Conservation (phyloP, 805 yeast genomes). For the Schwanniomyces pseudopolymorphus region DNA sequence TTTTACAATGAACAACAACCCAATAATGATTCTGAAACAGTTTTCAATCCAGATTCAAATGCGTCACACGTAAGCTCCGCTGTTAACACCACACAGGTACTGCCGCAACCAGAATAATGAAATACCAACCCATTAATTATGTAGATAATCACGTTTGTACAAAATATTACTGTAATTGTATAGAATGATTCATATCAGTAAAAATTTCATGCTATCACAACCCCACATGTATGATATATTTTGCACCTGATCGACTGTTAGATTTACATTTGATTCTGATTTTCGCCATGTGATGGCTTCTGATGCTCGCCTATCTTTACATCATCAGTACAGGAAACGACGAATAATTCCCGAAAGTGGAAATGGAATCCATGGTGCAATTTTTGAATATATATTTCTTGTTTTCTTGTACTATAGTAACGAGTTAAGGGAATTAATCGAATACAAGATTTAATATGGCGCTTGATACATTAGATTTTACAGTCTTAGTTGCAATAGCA, state of each 20-base stretch:
- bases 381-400: background rate
- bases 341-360: slow-evolving; percentile 1
- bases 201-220: too few relatives aligned
- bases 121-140: background rate
- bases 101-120: background rate
- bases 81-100: background rate
- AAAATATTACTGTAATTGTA: too few relatives aligned
- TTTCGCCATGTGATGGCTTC: background rate
- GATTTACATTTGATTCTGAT: too few relatives aligned
- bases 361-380: background rate
- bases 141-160: background rate
- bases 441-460: slow-evolving; percentile 39
- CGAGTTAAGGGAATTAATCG: background rate
- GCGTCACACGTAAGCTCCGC: background rate
- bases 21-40: background rate
- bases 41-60: background rate
- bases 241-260: background rate
- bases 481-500: slow-evolving; percentile 64
- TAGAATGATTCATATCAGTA: too few relatives aligned
- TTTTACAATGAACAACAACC: background rate
- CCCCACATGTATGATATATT: too few relatives aligned
- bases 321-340: background rate
- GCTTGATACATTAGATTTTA: slow-evolving; percentile 69
- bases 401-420: background rate
- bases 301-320: background rate